Conservation (phyloP, 805 yeast species). For the Spathaspora gorwiae region DNA sequence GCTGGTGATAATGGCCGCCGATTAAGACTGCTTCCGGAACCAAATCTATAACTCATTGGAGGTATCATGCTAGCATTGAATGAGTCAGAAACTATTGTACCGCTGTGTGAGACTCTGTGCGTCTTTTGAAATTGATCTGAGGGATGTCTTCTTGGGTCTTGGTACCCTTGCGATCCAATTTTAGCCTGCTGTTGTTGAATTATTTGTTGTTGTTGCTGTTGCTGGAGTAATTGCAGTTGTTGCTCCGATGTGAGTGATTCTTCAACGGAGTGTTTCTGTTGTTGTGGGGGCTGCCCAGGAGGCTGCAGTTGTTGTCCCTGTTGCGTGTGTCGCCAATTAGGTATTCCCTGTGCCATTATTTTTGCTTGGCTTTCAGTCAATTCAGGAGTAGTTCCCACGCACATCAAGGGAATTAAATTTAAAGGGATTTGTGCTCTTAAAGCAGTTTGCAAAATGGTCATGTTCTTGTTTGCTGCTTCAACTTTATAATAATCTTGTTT, state of each 20-base stretch:
- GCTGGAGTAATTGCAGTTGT: conserved; percentile 4
- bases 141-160: not conserved
- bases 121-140: not conserved
- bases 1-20: conserved; percentile 51
- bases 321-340: conserved; percentile 1
- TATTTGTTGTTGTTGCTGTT: not conserved
- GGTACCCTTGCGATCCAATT: not conserved
- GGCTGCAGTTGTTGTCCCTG: conserved; percentile 5
- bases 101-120: not conserved
- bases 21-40: conserved; percentile 19
- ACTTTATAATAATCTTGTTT: conserved; percentile 72
- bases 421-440: conserved; percentile 60
- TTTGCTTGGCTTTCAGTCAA: conserved; percentile 10
- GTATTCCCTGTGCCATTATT: conserved; percentile 1
- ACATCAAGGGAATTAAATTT: conserved; percentile 55
- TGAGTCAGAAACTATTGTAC: conserved; percentile 10
- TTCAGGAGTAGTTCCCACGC: conserved; percentile 30
- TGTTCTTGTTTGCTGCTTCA: conserved; percentile 56
- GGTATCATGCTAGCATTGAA: conserved; percentile 27
- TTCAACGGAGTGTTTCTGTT: conserved; percentile 1
- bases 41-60: conserved; percentile 33
- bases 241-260: conserved; percentile 2
- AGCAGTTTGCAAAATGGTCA: conserved; percentile 62
- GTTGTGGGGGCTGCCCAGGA: conserved; percentile 6
- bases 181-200: not conserved